Evolutionary conservation across 352 stramenopile genomes (phyloP), one percentile per base, ranked within the genome.

Genomic region (Phytophthora pinifolia): DNA sequence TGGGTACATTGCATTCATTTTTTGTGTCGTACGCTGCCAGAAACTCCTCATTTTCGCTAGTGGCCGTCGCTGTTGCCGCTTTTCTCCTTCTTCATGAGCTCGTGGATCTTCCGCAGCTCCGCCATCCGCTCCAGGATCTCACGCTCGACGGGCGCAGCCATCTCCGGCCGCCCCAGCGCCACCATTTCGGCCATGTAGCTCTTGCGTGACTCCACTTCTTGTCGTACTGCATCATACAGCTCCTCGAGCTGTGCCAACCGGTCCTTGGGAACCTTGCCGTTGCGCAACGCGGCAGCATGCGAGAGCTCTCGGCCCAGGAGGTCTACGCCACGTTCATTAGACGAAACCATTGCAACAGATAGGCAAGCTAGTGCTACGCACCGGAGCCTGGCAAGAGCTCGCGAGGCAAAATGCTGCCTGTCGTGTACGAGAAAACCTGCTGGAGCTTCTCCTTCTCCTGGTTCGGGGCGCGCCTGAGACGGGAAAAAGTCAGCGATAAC

Each of bases 391-490:
- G 83, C 3, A 93, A 57, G 6, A 93, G 58, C 29, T 91, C 74
- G 0, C 67, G 62, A 5, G 83, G 83, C n/a, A 93, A 56, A 51
- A 93, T 93, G 0, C 52, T 79, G 5, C 83, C 83, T 3, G 61
- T 63, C 1, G 74, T 74, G 62, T 86, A 93, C 18, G 80, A 82
- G 35, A 93, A 91, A 6, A 77, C 53, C 39, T 93, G 80, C 52
- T 93, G 83, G 10, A 93, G 70, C 52, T 89, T 93, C 46, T 93
- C 80, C 49, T 93, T 93, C 38, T 93, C 80, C 30, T 88, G 72
- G 27, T 89, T 89, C 1, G 78, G 79, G 12, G 49, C 45, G 62
- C 72, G 79, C 39, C 36, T 63, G 27, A 41, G 25, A 4, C 25
- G 8, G 22, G 39, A 27, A 38, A 17, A 64, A 37, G 22, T 41